These are phyloP conservation scores for Arthromyces matolae DNA, from an alignment of 768 basidiomycete genomes.

Conservation along the genomic window DNA sequence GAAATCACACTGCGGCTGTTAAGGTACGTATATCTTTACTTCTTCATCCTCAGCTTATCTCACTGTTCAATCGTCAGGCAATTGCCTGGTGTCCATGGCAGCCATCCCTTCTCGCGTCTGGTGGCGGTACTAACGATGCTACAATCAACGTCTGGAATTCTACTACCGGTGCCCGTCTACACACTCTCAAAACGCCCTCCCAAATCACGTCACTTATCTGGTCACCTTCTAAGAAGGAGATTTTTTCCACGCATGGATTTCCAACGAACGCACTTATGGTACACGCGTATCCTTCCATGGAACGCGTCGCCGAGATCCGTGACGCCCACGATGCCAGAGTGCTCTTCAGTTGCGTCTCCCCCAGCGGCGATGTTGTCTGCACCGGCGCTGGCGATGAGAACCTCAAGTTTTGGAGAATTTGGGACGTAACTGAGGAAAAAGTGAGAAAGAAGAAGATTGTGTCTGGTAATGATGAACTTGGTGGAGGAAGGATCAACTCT, in stretches of 20 bases:
- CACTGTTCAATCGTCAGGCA: constrained; percentile 46
- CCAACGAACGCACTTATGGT: constrained; percentile 83
- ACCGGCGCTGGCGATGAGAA: constrained; percentile 96
- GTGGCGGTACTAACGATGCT: constrained; percentile 93
- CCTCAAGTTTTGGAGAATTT: constrained; percentile 92
- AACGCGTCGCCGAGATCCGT: constrained; percentile 76
- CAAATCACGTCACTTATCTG: constrained; percentile 92
- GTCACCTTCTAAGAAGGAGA: constrained; percentile 83
- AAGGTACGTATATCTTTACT: constrained; percentile 42
- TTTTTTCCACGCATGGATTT: constrained; percentile 91
- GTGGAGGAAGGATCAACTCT: constrained; percentile 40
- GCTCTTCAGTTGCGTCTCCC: constrained; percentile 79
- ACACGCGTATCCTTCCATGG: constrained; percentile 82
- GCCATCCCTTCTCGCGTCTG: constrained; percentile 82
- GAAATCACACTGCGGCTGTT: constrained; percentile 87
- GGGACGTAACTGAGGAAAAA: constrained; percentile 53
- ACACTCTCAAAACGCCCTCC: constrained; percentile 80
- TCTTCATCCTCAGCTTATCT: background rate
- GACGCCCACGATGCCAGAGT: constrained; percentile 94
- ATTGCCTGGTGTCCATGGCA: constrained; percentile 99
- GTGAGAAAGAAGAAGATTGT: constrained; percentile 51
- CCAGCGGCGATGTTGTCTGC: constrained; percentile 86
- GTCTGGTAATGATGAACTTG: constrained; percentile 31
- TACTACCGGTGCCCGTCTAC: constrained; percentile 87
- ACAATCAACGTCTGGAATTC: constrained; percentile 89